Conservation (phyloP, 768 basidiomycete genomes). For the Gyrodon lividus region DNA sequence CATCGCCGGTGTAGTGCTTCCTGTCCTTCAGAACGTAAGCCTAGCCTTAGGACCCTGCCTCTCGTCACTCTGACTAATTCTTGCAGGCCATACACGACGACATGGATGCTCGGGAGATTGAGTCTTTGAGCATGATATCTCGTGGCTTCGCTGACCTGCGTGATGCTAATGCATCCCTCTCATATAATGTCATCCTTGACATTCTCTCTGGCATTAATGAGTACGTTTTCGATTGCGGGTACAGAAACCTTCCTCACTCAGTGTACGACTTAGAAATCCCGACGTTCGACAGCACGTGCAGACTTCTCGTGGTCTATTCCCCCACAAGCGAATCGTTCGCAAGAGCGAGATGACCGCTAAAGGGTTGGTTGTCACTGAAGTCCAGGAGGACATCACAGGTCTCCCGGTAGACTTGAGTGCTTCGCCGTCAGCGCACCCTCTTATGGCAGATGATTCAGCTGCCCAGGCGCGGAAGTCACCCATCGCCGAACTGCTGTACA, state of each 20-base stretch:
- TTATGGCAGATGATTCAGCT: conserved; percentile 39
- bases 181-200: conserved; percentile 86
- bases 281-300: conserved; percentile 82
- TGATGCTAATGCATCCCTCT: conserved; percentile 78
- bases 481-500: conserved; percentile 93
- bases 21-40: conserved; percentile 71
- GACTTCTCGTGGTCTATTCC: conserved; percentile 76
- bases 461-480: conserved; percentile 69
- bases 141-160: conserved; percentile 87
- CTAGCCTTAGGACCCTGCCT: neutral
- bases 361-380: conserved; percentile 81
- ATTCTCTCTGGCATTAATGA: conserved; percentile 89
- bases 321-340: conserved; percentile 74
- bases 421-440: conserved; percentile 27
- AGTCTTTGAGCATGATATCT: conserved; percentile 85
- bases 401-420: conserved; percentile 39
- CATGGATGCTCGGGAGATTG: conserved; percentile 86
- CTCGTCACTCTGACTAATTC: conserved; percentile 4
- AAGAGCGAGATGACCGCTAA: conserved; percentile 84
- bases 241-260: conserved; percentile 4
- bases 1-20: conserved; percentile 83
- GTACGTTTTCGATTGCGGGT: conserved; percentile 45
- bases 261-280: conserved; percentile 53
- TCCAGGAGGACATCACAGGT: conserved; percentile 66
- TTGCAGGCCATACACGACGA: conserved; percentile 71